Percentiles rank a stretch among this genome's conserved stretches.
Conservation (phyloP, 1,284 basidiomycete species). For the Sporisorium exsertum region DNA sequence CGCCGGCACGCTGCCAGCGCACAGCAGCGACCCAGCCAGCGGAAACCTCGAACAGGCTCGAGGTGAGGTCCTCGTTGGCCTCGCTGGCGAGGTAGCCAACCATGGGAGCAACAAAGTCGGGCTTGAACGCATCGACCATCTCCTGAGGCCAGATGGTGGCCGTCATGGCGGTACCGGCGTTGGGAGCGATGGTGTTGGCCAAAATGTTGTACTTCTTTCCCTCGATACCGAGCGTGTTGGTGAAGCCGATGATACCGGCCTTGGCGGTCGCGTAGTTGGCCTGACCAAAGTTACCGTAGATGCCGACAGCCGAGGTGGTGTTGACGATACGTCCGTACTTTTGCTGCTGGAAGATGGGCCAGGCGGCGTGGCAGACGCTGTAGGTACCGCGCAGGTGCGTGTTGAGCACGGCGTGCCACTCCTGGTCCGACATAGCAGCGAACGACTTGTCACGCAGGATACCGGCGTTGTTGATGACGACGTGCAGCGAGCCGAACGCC, state of each 20-base stretch:
- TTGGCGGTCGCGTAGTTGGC: slow-evolving; percentile 85
- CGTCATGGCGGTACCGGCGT: slow-evolving; percentile 76
- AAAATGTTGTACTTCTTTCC: slow-evolving; percentile 88
- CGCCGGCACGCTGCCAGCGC: slow-evolving; percentile 91
- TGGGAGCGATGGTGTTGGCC: slow-evolving; percentile 90
- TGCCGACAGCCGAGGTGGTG: slow-evolving; percentile 90
- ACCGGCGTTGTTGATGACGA: slow-evolving; percentile 92
- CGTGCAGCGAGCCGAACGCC: slow-evolving; percentile 88
- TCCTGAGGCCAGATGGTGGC: slow-evolving; percentile 80
- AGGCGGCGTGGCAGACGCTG: slow-evolving; percentile 84
- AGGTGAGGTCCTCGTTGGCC: slow-evolving; percentile 80
- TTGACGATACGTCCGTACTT: slow-evolving; percentile 96
- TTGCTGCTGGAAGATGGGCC: slow-evolving; percentile 97
- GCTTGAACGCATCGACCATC: slow-evolving; percentile 95
- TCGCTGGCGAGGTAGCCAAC: slow-evolving; percentile 91
- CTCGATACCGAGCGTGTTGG: slow-evolving; percentile 89
- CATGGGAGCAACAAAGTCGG: slow-evolving; percentile 89
- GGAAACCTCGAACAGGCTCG: slow-evolving; percentile 85
- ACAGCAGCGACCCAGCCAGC: slow-evolving; percentile 94
- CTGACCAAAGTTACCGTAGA: slow-evolving; percentile 94
- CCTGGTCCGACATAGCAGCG: slow-evolving; percentile 85
- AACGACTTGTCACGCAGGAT: slow-evolving; percentile 90
- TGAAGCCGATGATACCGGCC: slow-evolving; percentile 90
- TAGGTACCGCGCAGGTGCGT: slow-evolving; percentile 81
- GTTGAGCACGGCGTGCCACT: slow-evolving; percentile 92